A percentile compares a stretch with the other conserved stretches of the same genome.
These are phyloP conservation scores for Gyromitra esculenta DNA, from an alignment of 2,329 filamentous ascomycete genomes.

Conservation along the genomic window DNA sequence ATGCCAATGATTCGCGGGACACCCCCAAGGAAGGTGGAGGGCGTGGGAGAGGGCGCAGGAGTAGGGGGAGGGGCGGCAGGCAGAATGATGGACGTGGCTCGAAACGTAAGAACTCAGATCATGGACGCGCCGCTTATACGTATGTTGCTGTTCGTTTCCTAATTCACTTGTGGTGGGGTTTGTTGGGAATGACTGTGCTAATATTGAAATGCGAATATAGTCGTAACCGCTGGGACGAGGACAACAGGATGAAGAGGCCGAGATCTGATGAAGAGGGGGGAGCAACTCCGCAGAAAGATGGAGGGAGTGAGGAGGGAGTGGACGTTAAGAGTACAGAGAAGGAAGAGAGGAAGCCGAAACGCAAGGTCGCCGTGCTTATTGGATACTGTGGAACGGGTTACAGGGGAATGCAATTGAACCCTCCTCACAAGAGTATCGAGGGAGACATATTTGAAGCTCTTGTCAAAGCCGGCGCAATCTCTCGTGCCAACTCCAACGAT, in stretches of 20 bases:
- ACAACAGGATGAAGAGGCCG: conserved; percentile 29
- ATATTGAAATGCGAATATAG: conserved; percentile 10
- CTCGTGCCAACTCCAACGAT: conserved; percentile 95
- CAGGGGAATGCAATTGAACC: conserved; percentile 88
- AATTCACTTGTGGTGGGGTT: neutral
- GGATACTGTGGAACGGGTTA: conserved; percentile 97
- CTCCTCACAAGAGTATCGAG: conserved; percentile 87
- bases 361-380: conserved; percentile 94
- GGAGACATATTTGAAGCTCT: conserved; percentile 93
- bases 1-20: conserved; percentile 17
- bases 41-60: neutral
- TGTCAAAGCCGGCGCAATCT: conserved; percentile 88
- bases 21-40: neutral
- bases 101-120: conserved; percentile 41
- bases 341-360: conserved; percentile 88
- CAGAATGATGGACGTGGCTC: conserved; percentile 27
- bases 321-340: conserved; percentile 51
- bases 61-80: conserved; percentile 23
- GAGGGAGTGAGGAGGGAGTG: conserved; percentile 72
- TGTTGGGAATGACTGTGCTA: neutral
- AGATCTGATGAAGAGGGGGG: conserved; percentile 24
- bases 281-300: conserved; percentile 32
- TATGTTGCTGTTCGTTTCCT: conserved; percentile 50
- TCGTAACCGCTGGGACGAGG: conserved; percentile 20
- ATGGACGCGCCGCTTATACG: conserved; percentile 47